A percentile compares a stretch with the other conserved stretches of the same genome.
Evolutionary conservation across 192 early-diverging fungal species (phyloP).

Genomic region (Coemansia sp.): DNA sequence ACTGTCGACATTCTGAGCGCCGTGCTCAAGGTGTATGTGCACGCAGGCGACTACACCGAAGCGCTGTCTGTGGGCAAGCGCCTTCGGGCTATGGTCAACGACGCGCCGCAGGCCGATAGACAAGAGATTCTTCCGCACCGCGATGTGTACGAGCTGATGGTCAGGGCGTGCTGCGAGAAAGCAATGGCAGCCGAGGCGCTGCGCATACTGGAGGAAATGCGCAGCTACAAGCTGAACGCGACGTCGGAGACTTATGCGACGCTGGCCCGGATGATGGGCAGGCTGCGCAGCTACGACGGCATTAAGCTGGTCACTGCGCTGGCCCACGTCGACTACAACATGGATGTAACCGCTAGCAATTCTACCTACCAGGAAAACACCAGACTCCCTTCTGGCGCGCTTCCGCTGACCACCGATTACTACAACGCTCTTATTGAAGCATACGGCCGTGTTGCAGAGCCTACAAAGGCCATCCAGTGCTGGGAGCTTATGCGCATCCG

Average conservation of each 20-base stretch:
- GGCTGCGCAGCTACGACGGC: slow-evolving; percentile 42
- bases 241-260: slow-evolving; percentile 38
- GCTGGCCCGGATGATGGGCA: slow-evolving; percentile 36
- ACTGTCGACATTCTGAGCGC: slow-evolving; percentile 27
- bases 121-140: slow-evolving; percentile 12
- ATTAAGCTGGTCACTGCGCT: slow-evolving; percentile 41
- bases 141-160: slow-evolving; percentile 33
- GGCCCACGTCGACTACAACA: slow-evolving; percentile 52
- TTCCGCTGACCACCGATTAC: slow-evolving; percentile 36
- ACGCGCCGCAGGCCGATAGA: background rate
- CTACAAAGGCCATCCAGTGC: slow-evolving; percentile 42
- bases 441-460: slow-evolving; percentile 42
- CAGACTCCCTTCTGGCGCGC: slow-evolving; percentile 1
- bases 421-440: slow-evolving; percentile 53
- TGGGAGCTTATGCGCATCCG: slow-evolving; percentile 56
- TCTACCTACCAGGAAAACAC: background rate
- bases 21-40: slow-evolving; percentile 46
- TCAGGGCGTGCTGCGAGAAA: slow-evolving; percentile 40
- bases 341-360: slow-evolving; percentile 12
- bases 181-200: slow-evolving; percentile 36
- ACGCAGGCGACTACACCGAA: slow-evolving; percentile 42
- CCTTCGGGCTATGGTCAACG: slow-evolving; percentile 31
- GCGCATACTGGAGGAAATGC: slow-evolving; percentile 52
- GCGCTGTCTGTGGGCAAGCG: slow-evolving; percentile 50
- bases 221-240: slow-evolving; percentile 31